Percentiles rank a stretch among this genome's conserved stretches.
These are phyloP conservation scores for Waltergamsia citrina DNA, from an alignment of 2,329 filamentous ascomycete genomes.

Conservation along the genomic window DNA sequence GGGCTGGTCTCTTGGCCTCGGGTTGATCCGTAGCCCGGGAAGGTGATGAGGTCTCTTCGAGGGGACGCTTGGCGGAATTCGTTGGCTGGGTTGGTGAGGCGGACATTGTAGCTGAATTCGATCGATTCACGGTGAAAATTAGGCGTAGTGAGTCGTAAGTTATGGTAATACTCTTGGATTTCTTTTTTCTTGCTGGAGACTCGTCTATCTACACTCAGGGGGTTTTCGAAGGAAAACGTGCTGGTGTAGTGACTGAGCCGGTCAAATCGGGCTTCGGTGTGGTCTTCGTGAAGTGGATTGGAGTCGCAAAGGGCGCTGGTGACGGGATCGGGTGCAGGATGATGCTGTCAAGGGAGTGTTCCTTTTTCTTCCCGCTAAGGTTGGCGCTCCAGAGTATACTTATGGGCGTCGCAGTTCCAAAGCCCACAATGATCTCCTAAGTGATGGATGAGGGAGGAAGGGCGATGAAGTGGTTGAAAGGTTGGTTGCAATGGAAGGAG, in stretches of 20 bases:
- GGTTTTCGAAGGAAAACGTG: slow-evolving; percentile 88
- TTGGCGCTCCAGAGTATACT: slow-evolving; percentile 15
- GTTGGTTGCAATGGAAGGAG: slow-evolving; percentile 17
- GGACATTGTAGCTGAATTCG: slow-evolving; percentile 51
- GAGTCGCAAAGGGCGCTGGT: slow-evolving; percentile 4
- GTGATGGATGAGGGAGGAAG: slow-evolving; percentile 17
- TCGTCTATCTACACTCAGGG: slow-evolving; percentile 70
- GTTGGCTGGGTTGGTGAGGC: slow-evolving; percentile 57
- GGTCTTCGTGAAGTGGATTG: slow-evolving; percentile 5
- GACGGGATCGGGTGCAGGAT: slow-evolving; percentile 3
- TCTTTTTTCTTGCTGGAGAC: slow-evolving; percentile 30
- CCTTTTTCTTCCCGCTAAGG: slow-evolving; percentile 14
- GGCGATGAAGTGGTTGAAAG: slow-evolving; percentile 22
- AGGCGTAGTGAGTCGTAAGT: slow-evolving; percentile 6
- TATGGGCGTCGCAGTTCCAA: slow-evolving; percentile 7
- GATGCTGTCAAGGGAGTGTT: slow-evolving; percentile 13
- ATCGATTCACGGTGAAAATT: slow-evolving; percentile 2
- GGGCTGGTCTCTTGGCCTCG: slow-evolving; percentile 90
- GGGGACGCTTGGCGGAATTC: slow-evolving; percentile 77
- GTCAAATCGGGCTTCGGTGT: slow-evolving; percentile 7
- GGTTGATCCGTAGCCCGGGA: slow-evolving; percentile 87
- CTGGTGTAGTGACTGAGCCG: slow-evolving; percentile 59
- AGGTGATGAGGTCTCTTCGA: slow-evolving; percentile 94
- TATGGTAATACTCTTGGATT: slow-evolving; percentile 13
- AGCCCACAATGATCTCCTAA: slow-evolving; percentile 5